Conservation (phyloP, 2,329 filamentous ascomycete species). For the Penicillium paneum region DNA sequence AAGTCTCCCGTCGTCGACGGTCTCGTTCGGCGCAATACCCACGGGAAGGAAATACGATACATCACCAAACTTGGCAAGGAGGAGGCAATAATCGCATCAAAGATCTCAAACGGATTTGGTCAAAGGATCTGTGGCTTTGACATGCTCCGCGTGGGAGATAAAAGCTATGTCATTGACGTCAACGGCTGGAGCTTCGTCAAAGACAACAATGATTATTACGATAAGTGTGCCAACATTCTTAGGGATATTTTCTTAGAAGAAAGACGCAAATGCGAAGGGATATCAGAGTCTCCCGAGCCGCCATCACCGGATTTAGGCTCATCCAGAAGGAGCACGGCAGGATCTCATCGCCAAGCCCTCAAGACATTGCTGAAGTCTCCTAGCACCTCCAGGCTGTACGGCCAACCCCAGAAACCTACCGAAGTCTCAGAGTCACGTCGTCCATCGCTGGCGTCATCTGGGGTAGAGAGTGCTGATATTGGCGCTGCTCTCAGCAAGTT, state of each 20-base stretch:
- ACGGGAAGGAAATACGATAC: conserved; percentile 95
- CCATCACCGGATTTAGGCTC: conserved; percentile 33
- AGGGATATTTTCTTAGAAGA: conserved; percentile 85
- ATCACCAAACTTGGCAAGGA: conserved; percentile 78
- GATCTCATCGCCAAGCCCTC: conserved; percentile 49
- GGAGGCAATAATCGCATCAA: conserved; percentile 81
- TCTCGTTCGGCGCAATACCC: conserved; percentile 89
- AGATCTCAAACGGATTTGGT: conserved; percentile 86
- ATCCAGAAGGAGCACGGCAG: conserved; percentile 38
- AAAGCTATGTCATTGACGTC: conserved; percentile 97
- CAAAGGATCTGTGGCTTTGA: conserved; percentile 97
- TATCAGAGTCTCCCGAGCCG: conserved; percentile 34
- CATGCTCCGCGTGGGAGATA: conserved; percentile 78
- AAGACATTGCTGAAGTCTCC: conserved; percentile 63
- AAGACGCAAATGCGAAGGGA: conserved; percentile 47
- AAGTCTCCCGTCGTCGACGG: conserved; percentile 98
- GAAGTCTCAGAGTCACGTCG: conserved; percentile 38
- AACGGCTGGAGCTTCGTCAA: conserved; percentile 99
- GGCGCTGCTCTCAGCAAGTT: conserved; percentile 14
- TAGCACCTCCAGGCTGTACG: conserved; percentile 59
- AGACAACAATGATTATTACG: conserved; percentile 98
- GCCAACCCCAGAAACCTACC: conserved; percentile 40
- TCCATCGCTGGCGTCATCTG: conserved; percentile 33
- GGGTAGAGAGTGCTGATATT: conserved; percentile 30
- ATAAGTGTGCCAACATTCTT: conserved; percentile 81